Conservation (phyloP, 179 eudicot species). For the Monotropa hypopitys region DNA sequence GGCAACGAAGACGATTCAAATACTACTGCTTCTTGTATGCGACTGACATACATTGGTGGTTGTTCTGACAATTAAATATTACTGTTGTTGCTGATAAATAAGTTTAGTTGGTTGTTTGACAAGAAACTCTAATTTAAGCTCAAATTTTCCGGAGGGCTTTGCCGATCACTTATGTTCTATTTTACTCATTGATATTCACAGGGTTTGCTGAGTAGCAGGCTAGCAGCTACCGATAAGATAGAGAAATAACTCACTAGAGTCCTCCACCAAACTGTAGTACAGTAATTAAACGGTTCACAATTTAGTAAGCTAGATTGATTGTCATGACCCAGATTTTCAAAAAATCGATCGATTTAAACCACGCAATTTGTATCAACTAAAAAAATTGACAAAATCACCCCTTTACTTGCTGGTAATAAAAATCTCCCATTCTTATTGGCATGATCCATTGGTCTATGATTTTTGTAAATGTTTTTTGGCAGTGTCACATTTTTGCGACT, state of each 20-base stretch:
- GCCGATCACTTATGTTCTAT: background rate
- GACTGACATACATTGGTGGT: background rate
- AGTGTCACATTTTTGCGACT: constrained; percentile 80
- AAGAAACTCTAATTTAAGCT: background rate
- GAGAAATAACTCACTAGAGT: background rate
- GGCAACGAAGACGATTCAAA: background rate
- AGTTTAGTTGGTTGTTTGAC: background rate
- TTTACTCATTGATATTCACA: background rate
- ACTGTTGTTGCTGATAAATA: no score
- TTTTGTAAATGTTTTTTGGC: constrained; percentile 14
- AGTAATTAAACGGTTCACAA: no score
- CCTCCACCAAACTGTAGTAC: no score
- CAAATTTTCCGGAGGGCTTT: background rate
- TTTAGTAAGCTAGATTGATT: no score
- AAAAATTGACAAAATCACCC: background rate
- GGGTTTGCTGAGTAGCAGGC: background rate
- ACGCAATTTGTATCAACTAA: no score
- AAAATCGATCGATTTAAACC: no score
- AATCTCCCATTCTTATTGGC: background rate
- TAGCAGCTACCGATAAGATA: background rate
- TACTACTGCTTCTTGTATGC: background rate
- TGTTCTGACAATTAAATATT: background rate
- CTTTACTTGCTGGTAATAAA: background rate
- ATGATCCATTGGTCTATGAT: background rate
- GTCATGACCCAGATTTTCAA: no score